Percentiles rank a stretch among this genome's conserved stretches.
Conservation (phyloP, 805 yeast genomes). For the Saturnispora saitoi region DNA sequence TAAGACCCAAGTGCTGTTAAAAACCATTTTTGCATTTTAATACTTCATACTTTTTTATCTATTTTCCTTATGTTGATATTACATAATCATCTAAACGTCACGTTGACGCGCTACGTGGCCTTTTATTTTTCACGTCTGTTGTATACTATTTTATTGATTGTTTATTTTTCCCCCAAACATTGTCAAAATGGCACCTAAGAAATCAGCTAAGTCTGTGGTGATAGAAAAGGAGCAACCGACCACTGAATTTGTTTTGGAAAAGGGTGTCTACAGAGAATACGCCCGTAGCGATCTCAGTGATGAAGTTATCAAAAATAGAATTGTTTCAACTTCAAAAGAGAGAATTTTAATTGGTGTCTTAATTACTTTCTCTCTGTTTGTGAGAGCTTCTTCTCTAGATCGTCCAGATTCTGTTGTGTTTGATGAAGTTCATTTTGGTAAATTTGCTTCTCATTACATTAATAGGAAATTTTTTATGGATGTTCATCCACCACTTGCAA, state of each 20-base stretch:
- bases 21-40: background rate
- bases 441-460: conserved; percentile 88
- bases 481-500: conserved; percentile 83
- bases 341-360: conserved; percentile 34
- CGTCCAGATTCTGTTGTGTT: conserved; percentile 84
- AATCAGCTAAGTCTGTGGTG: conserved; percentile 10
- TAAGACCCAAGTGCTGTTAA: no score
- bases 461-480: conserved; percentile 69
- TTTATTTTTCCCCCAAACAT: background rate
- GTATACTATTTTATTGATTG: background rate
- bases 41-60: background rate
- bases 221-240: conserved; percentile 18
- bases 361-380: conserved; percentile 36
- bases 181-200: conserved; percentile 20
- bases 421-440: conserved; percentile 65
- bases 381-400: conserved; percentile 55
- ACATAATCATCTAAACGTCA: background rate
- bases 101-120: conserved; percentile 10
- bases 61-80: background rate
- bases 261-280: conserved; percentile 49
- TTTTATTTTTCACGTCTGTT: background rate
- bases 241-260: conserved; percentile 36
- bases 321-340: conserved; percentile 33
- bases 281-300: conserved; percentile 44
- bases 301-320: conserved; percentile 33